Evolutionary conservation across 2,329 filamentous ascomycete species (phyloP).

Genomic region (Saccharata proteae): DNA sequence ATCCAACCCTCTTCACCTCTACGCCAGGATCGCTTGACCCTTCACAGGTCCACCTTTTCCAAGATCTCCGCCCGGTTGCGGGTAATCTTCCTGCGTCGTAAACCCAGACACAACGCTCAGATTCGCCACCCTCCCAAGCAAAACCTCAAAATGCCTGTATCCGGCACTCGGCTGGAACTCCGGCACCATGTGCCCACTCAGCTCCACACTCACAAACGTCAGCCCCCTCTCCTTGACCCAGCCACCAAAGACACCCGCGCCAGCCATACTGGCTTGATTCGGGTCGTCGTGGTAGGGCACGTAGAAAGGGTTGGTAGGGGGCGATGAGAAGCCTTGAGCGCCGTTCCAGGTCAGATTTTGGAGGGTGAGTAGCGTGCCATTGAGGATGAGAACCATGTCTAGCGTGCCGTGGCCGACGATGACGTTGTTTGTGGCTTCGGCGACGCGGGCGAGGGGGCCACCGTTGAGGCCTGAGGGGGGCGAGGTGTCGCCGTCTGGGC

Average conservation of each 20-base stretch:
- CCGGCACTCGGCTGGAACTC: slow-evolving; percentile 1
- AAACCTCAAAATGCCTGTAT: slow-evolving; percentile 2
- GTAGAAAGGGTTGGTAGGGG: slow-evolving; percentile 51
- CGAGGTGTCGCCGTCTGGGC: slow-evolving; percentile 10
- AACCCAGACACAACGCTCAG: slow-evolving; percentile 1
- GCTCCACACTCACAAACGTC: slow-evolving; percentile 3
- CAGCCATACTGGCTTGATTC: background rate
- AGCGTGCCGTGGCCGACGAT: slow-evolving; percentile 20
- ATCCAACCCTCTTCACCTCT: no score
- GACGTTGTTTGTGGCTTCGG: slow-evolving; percentile 21
- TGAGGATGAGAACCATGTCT: slow-evolving; percentile 55
- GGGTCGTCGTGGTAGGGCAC: slow-evolving; percentile 36
- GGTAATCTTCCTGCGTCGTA: slow-evolving; percentile 11
- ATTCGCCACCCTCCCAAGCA: slow-evolving; percentile 2
- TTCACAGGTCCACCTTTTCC: no score
- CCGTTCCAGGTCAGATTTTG: slow-evolving; percentile 78
- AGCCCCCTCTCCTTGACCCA: slow-evolving; percentile 4
- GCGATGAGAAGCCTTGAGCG: slow-evolving; percentile 52
- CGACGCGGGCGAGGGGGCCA: slow-evolving; percentile 15
- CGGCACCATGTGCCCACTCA: slow-evolving; percentile 5
- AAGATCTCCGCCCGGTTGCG: background rate
- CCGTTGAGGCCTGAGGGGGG: slow-evolving; percentile 11
- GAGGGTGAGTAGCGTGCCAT: slow-evolving; percentile 58
- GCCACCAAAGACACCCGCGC: slow-evolving; percentile 3
- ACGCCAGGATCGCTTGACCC: no score